Base-by-base conservation (phyloP, 176 grass and related monocot species). In the Carex kokanica region DNA sequence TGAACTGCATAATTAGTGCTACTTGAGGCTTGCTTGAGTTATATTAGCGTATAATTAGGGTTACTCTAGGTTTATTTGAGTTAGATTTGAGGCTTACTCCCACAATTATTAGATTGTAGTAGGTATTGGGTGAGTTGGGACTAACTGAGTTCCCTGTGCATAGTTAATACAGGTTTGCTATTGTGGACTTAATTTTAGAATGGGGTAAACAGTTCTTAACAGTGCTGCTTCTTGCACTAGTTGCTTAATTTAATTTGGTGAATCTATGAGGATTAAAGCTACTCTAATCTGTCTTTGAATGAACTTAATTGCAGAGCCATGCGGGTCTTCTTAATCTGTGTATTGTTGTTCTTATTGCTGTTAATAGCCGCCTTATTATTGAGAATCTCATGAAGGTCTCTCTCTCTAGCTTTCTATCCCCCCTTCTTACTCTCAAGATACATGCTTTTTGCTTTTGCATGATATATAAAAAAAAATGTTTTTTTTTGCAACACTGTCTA, bases 271-370 rank as follows among this genome's bases (percentile, higher is more conserved):
- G 72, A 80, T 74, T 85, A 12, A 29, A 56, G 21, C n/a, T 78
- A 55, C 24, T 89, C 14, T 55, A 66, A 70, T 21, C 56, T 80
- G 57, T 79, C 20, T 29, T 69, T 40, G 58, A 81, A 5, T 80
- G 54, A 47, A 51, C 45, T 56, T 88, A 23, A 74, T 95, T 88
- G 54, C 84, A 98, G 96, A 98, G 96, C 69, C 96, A 98, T 89
- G 96, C 96, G 56, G 96, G 96, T 84, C 96, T 98, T 86, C 84
- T 98, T 43, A 98, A 98, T 89, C 91, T 98, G 66, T 98, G 96
- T 81, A 98, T 98, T 74, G 93, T 98, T 57, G 93, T 98, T 58
- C 84, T 98, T 74, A 78, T 98, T 89, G 93, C 96, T 78, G 93
- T 98, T 51, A 98, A 98, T 80, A 86, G 96, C 82, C 88, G 96